phyloP scores from a whole-genome alignment of 1,284 basidiomycete genomes.

The Apiotrichum siamense region DNA sequence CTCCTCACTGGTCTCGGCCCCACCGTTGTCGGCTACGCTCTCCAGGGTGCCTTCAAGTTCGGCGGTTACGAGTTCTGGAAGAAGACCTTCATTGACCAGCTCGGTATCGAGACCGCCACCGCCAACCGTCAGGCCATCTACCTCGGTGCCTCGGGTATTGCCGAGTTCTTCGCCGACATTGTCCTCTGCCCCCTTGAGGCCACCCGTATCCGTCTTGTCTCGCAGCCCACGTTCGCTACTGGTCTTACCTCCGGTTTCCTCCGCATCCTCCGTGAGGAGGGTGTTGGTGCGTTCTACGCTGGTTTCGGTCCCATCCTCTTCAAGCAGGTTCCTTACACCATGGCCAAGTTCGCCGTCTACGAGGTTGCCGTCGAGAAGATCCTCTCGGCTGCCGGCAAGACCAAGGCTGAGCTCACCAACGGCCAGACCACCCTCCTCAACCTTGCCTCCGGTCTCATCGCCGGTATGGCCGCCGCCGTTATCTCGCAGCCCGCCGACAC shows the following conservation, averaged over 20 bases:
- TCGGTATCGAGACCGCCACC: constrained; percentile 73
- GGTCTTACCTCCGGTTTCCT: constrained; percentile 53
- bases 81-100: constrained; percentile 76
- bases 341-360: constrained; percentile 55
- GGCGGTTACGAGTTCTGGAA: constrained; percentile 94
- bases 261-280: constrained; percentile 53
- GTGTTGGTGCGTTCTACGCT: constrained; percentile 52
- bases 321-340: constrained; percentile 54
- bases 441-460: constrained; percentile 51
- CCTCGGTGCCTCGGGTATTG: constrained; percentile 86
- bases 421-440: constrained; percentile 46
- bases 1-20: constrained; percentile 92
- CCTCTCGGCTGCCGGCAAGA: constrained; percentile 49
- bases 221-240: constrained; percentile 52
- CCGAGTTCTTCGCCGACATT: constrained; percentile 92
- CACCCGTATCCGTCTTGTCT: constrained; percentile 57
- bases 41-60: constrained; percentile 96
- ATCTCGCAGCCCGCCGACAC: constrained; percentile 58
- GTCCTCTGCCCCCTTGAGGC: constrained; percentile 53
- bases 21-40: constrained; percentile 85
- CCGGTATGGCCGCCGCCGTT: constrained; percentile 56
- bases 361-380: constrained; percentile 51
- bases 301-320: constrained; percentile 57
- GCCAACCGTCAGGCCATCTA: constrained; percentile 92
- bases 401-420: constrained; percentile 49